phyloP scores from a whole-genome alignment of 495 filamentous ascomycete genomes.

The Delitschia confertaspora region DNA sequence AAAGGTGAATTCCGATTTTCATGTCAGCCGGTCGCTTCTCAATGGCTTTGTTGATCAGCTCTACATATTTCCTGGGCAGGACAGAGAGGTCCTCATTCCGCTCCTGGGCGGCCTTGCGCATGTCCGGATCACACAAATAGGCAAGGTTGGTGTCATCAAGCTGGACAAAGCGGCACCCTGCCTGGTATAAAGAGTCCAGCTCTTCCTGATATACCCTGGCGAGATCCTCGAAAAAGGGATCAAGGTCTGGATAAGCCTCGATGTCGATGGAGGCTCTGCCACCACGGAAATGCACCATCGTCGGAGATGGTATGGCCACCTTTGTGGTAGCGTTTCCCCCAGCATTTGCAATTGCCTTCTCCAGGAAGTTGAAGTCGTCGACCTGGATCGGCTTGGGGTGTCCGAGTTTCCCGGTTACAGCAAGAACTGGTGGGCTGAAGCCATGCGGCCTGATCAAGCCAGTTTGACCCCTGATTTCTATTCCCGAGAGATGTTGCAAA shows the following conservation, averaged over 20 bases:
- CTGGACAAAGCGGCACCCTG: conserved; percentile 34
- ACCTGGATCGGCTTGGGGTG: conserved; percentile 27
- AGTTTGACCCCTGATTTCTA: conserved; percentile 22
- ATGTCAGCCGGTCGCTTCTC: conserved; percentile 31
- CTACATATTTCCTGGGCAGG: conserved; percentile 31
- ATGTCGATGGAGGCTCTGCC: conserved; percentile 27
- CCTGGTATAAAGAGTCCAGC: conserved; percentile 30
- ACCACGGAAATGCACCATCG: conserved; percentile 32
- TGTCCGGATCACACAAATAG: conserved; percentile 36
- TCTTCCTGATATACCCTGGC: conserved; percentile 34
- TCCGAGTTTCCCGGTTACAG: conserved; percentile 27
- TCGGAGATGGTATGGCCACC: conserved; percentile 28
- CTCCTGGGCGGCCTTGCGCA: conserved; percentile 28
- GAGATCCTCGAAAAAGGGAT: conserved; percentile 34
- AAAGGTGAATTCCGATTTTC: conserved; percentile 37
- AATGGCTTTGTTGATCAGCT: conserved; percentile 35
- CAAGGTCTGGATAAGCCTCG: conserved; percentile 28
- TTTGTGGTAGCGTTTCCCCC: conserved; percentile 23
- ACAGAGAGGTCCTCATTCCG: conserved; percentile 32
- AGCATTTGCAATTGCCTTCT: conserved; percentile 18
- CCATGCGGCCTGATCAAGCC: conserved; percentile 21
- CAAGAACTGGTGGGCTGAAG: conserved; percentile 25
- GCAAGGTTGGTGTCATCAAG: conserved; percentile 37
- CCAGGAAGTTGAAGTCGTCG: conserved; percentile 30
- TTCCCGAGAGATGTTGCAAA: conserved; percentile 24